Base-by-base conservation (phyloP, 1,284 basidiomycete genomes). In the Sparassis latifolia region DNA sequence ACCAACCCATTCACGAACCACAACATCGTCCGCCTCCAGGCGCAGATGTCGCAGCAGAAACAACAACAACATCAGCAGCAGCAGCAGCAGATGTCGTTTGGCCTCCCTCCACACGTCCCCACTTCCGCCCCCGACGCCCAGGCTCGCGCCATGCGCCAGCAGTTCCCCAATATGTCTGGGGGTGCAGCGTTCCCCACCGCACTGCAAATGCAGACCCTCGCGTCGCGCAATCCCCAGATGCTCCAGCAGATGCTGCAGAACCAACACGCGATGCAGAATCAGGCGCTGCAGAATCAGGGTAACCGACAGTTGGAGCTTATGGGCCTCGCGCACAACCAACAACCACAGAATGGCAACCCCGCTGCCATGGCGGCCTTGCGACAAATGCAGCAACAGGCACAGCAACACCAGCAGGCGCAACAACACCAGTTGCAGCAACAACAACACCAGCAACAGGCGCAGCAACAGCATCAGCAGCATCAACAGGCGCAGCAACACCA, bases 271-370 rank as follows among this genome's bases (percentile, higher is more conserved):
- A 44, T 47, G 31, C 27, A 20, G 27, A 56, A 74, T 52, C 75
- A 73, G 48, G 58, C 66, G 3, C 59, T 72, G 35, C 65, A 71
- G 52, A 58, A 55, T 47, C 66, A 53, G 45, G 52, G 39, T 58
- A 57, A 32, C 61, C 66, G 80, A 40, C 80, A 79, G 58, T 65
- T 79, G 32, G 76, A 77, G 46, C 69, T 79, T 44, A 69, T 80
- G 58, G 58, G 58, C 42, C 66, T 74, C 52, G 69, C 74, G 4
- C 76, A 76, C 52, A 71, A 69, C 55, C 77, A 76, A 62, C 73
- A 78, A 55, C 69, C 49, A 27, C 32, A 49, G 44, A 5, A 46
- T 27, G 40, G 40, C 20, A 42, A 10, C 40, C 40, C 40, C 9
- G 35, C 35, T n/a, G n/a, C 7, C n/a, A 38, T 38, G 35, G 35